phyloP scores from a whole-genome alignment of 2,329 filamentous ascomycete species.

The Colletotrichum acutatum region DNA sequence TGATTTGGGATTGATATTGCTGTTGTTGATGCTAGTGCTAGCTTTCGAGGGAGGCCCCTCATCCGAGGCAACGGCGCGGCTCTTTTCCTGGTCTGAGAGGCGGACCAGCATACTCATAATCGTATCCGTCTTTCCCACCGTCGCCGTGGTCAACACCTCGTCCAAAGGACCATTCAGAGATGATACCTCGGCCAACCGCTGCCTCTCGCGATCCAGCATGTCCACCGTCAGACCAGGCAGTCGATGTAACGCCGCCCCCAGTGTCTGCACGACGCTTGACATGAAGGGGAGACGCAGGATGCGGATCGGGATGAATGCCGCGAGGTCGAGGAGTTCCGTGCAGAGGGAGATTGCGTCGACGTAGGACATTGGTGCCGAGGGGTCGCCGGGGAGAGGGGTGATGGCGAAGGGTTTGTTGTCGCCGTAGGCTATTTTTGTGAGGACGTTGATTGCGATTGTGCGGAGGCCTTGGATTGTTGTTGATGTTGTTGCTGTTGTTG shows the following conservation, averaged over 20 bases:
- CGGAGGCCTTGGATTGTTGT: conserved; percentile 44
- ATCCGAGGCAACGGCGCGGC: conserved; percentile 11
- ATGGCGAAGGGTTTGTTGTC: conserved; percentile 44
- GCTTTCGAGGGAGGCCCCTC: no score
- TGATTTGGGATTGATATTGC: neutral
- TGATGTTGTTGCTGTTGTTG: conserved; percentile 39
- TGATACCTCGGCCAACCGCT: conserved; percentile 10
- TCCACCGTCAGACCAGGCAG: conserved; percentile 41
- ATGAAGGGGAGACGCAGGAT: conserved; percentile 41
- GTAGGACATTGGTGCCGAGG: conserved; percentile 39
- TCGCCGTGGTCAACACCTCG: conserved; percentile 38
- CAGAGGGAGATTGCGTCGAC: conserved; percentile 46
- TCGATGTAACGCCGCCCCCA: conserved; percentile 42
- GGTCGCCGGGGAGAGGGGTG: conserved; percentile 33
- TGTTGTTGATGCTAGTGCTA: neutral
- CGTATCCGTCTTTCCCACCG: conserved; percentile 39
- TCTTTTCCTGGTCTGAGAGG: conserved; percentile 41
- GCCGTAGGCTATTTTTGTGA: conserved; percentile 47
- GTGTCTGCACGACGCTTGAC: conserved; percentile 39
- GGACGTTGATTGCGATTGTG: conserved; percentile 50
- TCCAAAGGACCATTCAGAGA: no score
- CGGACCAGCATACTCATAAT: conserved; percentile 45
- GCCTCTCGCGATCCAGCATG: conserved; percentile 1
- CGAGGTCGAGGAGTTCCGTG: conserved; percentile 42
- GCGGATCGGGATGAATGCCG: conserved; percentile 42